phyloP scores from a whole-genome alignment of 2,329 filamentous ascomycete genomes.

The Aspergillus sp. region DNA sequence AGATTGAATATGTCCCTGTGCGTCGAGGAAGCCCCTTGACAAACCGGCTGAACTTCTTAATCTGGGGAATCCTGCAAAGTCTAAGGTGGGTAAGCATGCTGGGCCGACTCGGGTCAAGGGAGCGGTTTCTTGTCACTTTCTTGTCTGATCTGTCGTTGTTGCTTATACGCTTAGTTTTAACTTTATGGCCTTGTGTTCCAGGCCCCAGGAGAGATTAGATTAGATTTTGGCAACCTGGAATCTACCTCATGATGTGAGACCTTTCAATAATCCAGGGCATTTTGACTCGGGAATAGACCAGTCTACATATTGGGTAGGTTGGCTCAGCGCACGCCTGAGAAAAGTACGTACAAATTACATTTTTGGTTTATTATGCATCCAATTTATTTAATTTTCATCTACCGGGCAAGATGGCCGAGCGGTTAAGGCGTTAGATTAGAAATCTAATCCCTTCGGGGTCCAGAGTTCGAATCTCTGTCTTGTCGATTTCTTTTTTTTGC shows the following conservation, averaged over 20 bases:
- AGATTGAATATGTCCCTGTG: neutral
- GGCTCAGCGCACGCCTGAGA: no score
- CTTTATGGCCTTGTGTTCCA: no score
- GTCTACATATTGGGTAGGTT: no score
- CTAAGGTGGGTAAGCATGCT: neutral
- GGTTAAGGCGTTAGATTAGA: slow-evolving; percentile 17
- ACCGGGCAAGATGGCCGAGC: slow-evolving; percentile 12
- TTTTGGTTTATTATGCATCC: neutral
- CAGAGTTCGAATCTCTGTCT: slow-evolving; percentile 18
- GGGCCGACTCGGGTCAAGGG: neutral
- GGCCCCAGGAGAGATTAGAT: neutral
- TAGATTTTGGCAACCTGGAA: no score
- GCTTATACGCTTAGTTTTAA: neutral
- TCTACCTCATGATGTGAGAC: no score
- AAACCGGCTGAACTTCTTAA: neutral
- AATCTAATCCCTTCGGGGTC: slow-evolving; percentile 16
- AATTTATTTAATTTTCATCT: neutral
- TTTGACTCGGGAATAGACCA: no score
- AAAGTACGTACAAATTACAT: neutral
- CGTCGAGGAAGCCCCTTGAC: neutral
- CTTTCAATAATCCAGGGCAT: no score
- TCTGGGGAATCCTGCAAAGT: neutral
- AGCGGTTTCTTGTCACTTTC: neutral
- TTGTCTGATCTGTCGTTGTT: neutral
- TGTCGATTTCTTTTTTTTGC: slow-evolving; percentile 8